These are phyloP conservation scores for Mortierella sp. DNA, from an alignment of 371 early-diverging fungal genomes.

Conservation along the genomic window DNA sequence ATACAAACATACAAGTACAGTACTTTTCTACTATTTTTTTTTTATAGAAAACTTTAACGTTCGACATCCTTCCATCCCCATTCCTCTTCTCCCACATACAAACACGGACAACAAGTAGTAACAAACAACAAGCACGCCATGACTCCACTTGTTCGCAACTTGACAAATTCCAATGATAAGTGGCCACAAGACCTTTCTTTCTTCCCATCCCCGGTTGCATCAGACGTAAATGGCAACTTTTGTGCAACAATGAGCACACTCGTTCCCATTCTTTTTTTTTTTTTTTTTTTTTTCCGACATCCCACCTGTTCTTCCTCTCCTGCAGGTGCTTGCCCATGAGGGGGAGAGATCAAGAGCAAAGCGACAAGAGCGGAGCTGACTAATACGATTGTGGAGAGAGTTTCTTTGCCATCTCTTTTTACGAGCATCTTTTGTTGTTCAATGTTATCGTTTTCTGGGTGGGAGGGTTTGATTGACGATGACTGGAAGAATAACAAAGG, in stretches of 20 bases:
- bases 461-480: neutral
- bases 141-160: neutral
- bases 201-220: neutral
- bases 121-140: neutral
- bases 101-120: neutral
- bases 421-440: neutral
- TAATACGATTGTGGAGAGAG: neutral
- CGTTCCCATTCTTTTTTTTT: neutral
- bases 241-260: neutral
- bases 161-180: neutral
- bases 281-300: neutral
- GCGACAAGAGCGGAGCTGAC: conserved; percentile 1
- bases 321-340: conserved; percentile 2
- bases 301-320: neutral
- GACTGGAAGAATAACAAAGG: neutral
- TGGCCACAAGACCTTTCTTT: neutral
- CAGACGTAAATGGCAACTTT: conserved; percentile 4
- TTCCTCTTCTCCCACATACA: neutral
- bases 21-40: neutral
- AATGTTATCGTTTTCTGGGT: too few relatives aligned
- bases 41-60: neutral
- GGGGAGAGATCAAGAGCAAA: neutral
- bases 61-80: neutral
- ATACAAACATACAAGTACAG: too few relatives aligned
- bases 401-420: neutral